Evolutionary conservation across 2,329 filamentous ascomycete species (phyloP), one percentile per base, ranked within the genome.

Genomic region (Eutypella sp.): DNA sequence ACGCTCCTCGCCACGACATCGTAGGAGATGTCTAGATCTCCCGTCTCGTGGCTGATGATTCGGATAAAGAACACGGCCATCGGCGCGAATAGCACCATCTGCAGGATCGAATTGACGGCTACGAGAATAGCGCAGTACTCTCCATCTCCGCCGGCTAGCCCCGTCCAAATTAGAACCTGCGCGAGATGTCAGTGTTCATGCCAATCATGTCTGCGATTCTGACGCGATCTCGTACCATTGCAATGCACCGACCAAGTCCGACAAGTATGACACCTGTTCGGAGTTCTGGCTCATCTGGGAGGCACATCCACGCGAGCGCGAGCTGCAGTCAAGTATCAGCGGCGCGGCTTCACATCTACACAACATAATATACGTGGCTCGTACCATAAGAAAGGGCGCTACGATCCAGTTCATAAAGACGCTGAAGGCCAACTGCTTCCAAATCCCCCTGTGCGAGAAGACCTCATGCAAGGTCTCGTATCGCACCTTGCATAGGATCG

Each of bases 51-150:
- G 54, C 82, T 78, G 56, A 95, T 85, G 40, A 92, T 67, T 33
- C 77, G 71, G 58, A 95, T 81, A 67, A 86, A 89, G 49, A 86
- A 72, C 24, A 88, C 67, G 3, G 82, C 79, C 9, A 89, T 62
- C 0, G 85, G 86, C 0, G 85, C 84, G 55, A 84, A 89, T 2
- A 89, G 73, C 1, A 87, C 73, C 69, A 89, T 87, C 53, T 89
- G 85, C 3, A 90, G 71, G 16, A 89, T 67, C 1, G 85, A 89
- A 64, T 90, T 89, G 57, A 89, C 68, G 11, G 85, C 85, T 0
- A 89, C 86, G 1, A 89, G 76, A 42, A 89, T 85, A 13, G 89
- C 89, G 63, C 89, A 95, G 65, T 95, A 95, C 55, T 95, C 85
- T 5, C 66, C 70, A 53, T 95, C 85, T 5, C 90, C 90, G 2